Evolutionary conservation across 176 grass and related monocot species (phyloP).

Genomic region (Saccharum officinarum): DNA sequence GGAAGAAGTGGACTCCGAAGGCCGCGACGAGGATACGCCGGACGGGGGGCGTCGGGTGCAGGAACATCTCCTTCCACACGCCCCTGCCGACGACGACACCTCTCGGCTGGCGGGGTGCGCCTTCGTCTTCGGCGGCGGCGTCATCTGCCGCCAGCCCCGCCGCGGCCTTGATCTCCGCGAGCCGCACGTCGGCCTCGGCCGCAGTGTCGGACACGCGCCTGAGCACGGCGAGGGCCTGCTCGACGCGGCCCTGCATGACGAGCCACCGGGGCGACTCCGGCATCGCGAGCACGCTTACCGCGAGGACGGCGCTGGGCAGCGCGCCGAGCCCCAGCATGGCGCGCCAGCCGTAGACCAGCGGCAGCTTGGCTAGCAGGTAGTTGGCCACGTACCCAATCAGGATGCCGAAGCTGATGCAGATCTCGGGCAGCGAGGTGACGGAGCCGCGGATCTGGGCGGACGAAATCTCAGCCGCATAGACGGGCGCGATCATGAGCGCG

Average conservation of each 20-base stretch:
- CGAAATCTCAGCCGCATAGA: slow-evolving; percentile 50
- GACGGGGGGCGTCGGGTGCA: slow-evolving; percentile 41
- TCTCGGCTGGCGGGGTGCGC: neutral
- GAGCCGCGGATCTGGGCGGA: slow-evolving; percentile 30
- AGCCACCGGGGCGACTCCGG: slow-evolving; percentile 55
- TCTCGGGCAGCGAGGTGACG: slow-evolving; percentile 52
- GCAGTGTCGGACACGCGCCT: neutral
- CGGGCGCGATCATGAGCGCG: slow-evolving; percentile 58
- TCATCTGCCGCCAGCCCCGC: slow-evolving; percentile 1
- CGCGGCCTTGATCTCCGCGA: slow-evolving; percentile 39
- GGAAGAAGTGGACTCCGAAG: slow-evolving; percentile 52
- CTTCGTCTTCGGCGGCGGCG: no score
- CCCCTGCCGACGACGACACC: slow-evolving; percentile 18
- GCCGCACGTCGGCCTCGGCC: slow-evolving; percentile 30
- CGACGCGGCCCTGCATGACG: slow-evolving; percentile 36
- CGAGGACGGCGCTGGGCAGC: slow-evolving; percentile 33
- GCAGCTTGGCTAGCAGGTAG: slow-evolving; percentile 42
- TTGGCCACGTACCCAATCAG: slow-evolving; percentile 53
- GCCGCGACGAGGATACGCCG: slow-evolving; percentile 32
- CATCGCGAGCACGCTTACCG: slow-evolving; percentile 33
- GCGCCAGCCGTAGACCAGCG: slow-evolving; percentile 45
- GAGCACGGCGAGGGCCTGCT: slow-evolving; percentile 32
- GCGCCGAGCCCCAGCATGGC: slow-evolving; percentile 47
- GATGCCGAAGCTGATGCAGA: slow-evolving; percentile 62
- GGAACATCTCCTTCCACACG: slow-evolving; percentile 57